Evolutionary conservation across 768 basidiomycete species (phyloP).

Genomic region (Amanita fuliginea): DNA sequence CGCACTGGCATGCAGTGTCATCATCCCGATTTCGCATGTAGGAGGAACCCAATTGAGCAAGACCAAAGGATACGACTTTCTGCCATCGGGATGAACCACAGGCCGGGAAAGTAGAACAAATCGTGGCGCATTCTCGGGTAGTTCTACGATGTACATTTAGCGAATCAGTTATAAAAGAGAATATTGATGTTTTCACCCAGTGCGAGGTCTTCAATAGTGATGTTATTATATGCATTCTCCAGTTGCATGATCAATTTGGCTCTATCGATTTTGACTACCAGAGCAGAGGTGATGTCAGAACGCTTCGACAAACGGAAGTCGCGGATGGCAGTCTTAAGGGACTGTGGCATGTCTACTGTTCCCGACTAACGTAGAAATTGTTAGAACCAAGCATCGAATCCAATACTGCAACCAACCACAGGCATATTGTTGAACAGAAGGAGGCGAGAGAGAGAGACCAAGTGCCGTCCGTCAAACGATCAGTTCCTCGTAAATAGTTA

Average conservation of each 20-base stretch:
- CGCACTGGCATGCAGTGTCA: conserved; percentile 78
- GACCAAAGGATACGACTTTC: conserved; percentile 77
- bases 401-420: not conserved
- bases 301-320: conserved; percentile 74
- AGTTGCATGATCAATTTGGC: conserved; percentile 70
- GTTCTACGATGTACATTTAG: conserved; percentile 34
- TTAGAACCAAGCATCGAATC: conserved; percentile 18
- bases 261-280: conserved; percentile 90
- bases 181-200: conserved; percentile 45
- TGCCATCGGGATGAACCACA: conserved; percentile 68
- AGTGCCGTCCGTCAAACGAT: not conserved
- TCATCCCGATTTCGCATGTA: conserved; percentile 62
- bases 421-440: conserved; percentile 1
- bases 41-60: conserved; percentile 84
- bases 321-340: conserved; percentile 66
- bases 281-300: conserved; percentile 60
- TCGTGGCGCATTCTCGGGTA: conserved; percentile 81
- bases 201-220: conserved; percentile 75
- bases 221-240: conserved; percentile 67
- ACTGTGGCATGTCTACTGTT: conserved; percentile 83
- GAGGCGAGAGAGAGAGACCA: conserved; percentile 21
- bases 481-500: not conserved
- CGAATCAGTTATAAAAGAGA: not conserved
- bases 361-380: not conserved
- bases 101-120: conserved; percentile 82